Conservation (phyloP, 1,139 yeast genomes). For the Diutina siamensis region DNA sequence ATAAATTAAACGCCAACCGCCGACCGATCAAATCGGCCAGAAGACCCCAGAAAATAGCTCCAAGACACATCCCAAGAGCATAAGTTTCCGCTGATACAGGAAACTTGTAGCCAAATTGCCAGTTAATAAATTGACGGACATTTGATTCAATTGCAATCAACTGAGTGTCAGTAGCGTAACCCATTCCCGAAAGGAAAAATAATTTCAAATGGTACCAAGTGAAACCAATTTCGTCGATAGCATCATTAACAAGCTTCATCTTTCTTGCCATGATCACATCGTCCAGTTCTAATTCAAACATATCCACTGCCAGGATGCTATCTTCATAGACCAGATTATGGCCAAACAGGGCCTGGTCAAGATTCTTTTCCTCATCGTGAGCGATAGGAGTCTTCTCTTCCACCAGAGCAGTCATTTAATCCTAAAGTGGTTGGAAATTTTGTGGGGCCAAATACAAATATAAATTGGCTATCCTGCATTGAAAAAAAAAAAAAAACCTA, state of each 20-base stretch:
- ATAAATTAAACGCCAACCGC: conserved; percentile 1
- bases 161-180: conserved; percentile 57
- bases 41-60: conserved; percentile 5
- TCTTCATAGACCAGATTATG: conserved; percentile 4
- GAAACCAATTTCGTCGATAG: conserved; percentile 41
- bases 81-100: conserved; percentile 18
- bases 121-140: conserved; percentile 29
- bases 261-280: conserved; percentile 11
- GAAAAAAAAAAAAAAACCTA: neutral
- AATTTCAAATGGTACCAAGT: conserved; percentile 35
- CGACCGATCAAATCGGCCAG: conserved; percentile 5
- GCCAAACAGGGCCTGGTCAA: neutral
- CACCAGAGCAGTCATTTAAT: neutral
- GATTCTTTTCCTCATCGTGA: neutral
- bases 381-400: neutral
- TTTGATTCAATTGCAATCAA: conserved; percentile 35
- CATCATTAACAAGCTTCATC: conserved; percentile 30
- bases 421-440: too few species aligned
- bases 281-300: neutral
- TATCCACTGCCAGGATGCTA: neutral
- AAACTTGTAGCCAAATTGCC: conserved; percentile 26
- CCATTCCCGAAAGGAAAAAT: conserved; percentile 44
- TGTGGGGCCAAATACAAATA: neutral
- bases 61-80: conserved; percentile 6
- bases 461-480: too few species aligned